Conservation (phyloP, 345 rosid species). For the rapeseed (Brassica napus) region DNA sequence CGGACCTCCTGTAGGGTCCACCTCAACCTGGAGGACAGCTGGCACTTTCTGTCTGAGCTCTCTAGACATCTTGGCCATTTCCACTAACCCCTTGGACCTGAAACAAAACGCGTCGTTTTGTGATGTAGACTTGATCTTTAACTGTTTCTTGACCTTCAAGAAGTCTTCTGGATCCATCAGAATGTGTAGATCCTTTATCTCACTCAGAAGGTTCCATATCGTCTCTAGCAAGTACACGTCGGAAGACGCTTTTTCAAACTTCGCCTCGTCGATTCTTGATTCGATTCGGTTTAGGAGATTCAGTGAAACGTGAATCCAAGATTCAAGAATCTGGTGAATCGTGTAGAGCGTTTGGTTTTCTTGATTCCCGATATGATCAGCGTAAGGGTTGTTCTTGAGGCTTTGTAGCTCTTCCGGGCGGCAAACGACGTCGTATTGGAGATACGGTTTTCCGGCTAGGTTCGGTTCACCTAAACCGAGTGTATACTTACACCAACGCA, state of each 20-base stretch:
- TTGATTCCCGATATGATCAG: slow-evolving; percentile 55
- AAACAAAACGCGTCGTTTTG: slow-evolving; percentile 73
- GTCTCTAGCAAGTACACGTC: slow-evolving; percentile 63
- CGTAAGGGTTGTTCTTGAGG: slow-evolving; percentile 57
- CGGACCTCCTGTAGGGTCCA: slow-evolving; percentile 91
- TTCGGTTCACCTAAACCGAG: slow-evolving; percentile 88
- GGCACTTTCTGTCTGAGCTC: slow-evolving; percentile 84
- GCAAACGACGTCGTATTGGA: slow-evolving; percentile 80
- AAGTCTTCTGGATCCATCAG: slow-evolving; percentile 89
- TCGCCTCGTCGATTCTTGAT: slow-evolving; percentile 47
- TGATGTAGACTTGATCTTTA: slow-evolving; percentile 44
- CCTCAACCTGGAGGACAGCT: slow-evolving; percentile 66
- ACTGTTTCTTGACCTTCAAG: slow-evolving; percentile 64
- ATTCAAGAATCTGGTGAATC: slow-evolving; percentile 75
- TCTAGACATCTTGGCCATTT: slow-evolving; percentile 56
- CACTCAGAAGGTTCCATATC: slow-evolving; percentile 71
- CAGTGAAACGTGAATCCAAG: slow-evolving; percentile 62
- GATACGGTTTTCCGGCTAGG: slow-evolving; percentile 68
- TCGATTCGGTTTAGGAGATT: slow-evolving; percentile 50
- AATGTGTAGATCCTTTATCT: slow-evolving; percentile 68
- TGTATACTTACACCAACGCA: slow-evolving; percentile 76
- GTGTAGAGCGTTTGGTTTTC: slow-evolving; percentile 74
- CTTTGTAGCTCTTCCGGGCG: slow-evolving; percentile 58
- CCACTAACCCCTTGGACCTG: slow-evolving; percentile 64
- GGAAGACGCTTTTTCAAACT: slow-evolving; percentile 53